Evolutionary conservation across 495 filamentous ascomycete species (phyloP), one percentile per base, ranked within the genome.

Genomic region (Daldinia childiae): DNA sequence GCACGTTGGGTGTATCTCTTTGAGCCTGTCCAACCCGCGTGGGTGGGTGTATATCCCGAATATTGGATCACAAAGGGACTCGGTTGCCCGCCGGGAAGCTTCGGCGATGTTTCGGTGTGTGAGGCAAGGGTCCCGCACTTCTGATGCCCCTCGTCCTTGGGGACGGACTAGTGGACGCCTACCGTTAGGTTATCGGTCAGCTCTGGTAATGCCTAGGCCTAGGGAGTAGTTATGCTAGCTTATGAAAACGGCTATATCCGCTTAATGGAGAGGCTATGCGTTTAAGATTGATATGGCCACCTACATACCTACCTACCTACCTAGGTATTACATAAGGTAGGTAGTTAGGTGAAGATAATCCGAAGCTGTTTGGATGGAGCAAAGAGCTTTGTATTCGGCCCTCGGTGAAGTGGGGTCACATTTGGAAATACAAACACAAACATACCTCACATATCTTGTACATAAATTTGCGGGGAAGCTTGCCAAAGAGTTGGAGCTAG

Each of bases 61-160:
- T 39, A 62, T 65, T 62, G 65, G 65, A 68, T 62, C 58, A 34
- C 58, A 60, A 32, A 61, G 39, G 7, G n/a, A 60, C 50, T 72
- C 73, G 73, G 73, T 56, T 58, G 68, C 65, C 43, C 66, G 68
- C 71, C 76, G 76, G 74, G 17, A 56, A 54, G 59, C 39, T 54
- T 78, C 76, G 76, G 76, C n/a, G 76, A 78, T 78, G 76, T 71
- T 48, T 78, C 76, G 76, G 76, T 68, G 60, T 69, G 58, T 75
- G 66, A 68, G 51, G 15, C 24, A 57, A 58, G 36, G 65, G 71
- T 61, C 71, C 66, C 71, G 62, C 60, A 65, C 26, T 52, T 70
- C 59, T 65, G 70, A 60, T 48, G 27, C 70, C 70, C 70, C 64
- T 68, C 60, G 55, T 56, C 36, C 38, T 57, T 55, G 34, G 56